A percentile compares a stretch with the other conserved stretches of the same genome.
Conservation (phyloP, 1,284 basidiomycete species). For the Sporisorium exsertum region DNA sequence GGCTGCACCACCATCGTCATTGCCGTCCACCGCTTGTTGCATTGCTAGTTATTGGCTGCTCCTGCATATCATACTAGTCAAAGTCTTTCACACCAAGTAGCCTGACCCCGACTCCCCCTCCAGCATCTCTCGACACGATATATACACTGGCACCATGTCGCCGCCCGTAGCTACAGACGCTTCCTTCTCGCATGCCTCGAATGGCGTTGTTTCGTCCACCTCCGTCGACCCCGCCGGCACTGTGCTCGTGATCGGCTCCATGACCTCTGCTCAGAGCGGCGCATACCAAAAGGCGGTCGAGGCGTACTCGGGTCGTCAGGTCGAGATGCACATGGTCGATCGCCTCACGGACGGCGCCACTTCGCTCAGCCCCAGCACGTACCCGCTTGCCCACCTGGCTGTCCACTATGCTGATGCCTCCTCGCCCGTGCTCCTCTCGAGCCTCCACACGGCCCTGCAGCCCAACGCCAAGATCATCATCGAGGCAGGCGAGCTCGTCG, state of each 20-base stretch:
- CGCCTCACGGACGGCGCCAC: slow-evolving; percentile 63
- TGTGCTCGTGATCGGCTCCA: slow-evolving; percentile 62
- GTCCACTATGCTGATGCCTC: slow-evolving; percentile 47
- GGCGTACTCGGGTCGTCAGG: slow-evolving; percentile 40
- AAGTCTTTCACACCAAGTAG: too few relatives aligned
- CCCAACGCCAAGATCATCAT: slow-evolving; percentile 49
- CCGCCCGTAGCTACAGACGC: slow-evolving; percentile 46
- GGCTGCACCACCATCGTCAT: neutral
- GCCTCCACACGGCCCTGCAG: slow-evolving; percentile 42
- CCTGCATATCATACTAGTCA: neutral
- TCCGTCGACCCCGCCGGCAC: slow-evolving; percentile 41
- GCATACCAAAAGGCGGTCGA: slow-evolving; percentile 62
- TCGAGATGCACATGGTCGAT: slow-evolving; percentile 69
- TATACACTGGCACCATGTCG: slow-evolving; percentile 24
- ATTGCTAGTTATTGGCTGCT: neutral
- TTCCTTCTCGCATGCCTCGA: slow-evolving; percentile 39
- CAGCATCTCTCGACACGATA: neutral
- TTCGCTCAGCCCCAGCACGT: slow-evolving; percentile 40
- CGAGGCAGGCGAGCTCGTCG: slow-evolving; percentile 41
- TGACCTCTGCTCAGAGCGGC: slow-evolving; percentile 59
- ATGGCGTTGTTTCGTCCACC: slow-evolving; percentile 42
- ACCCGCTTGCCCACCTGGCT: slow-evolving; percentile 51
- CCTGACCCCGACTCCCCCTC: neutral
- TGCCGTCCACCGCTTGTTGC: neutral
- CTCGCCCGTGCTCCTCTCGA: slow-evolving; percentile 48